Conservation (phyloP, 331 rosid species). For the Acacia concinna region DNA sequence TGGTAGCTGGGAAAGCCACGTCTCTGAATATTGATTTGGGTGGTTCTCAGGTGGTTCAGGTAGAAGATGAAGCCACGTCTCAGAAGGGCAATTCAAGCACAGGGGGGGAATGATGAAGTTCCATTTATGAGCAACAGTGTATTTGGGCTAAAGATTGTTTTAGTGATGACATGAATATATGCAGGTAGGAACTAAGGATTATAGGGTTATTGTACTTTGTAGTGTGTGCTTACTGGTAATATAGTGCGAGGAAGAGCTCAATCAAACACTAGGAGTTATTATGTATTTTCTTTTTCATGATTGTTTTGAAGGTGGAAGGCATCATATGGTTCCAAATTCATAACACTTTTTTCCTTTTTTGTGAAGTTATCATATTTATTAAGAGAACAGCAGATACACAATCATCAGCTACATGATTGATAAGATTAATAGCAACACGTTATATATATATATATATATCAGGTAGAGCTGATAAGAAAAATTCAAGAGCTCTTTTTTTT, state of each 20-base stretch:
- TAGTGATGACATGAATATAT: background rate
- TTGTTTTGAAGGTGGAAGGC: background rate
- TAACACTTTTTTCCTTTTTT: background rate
- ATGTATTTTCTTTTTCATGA: background rate
- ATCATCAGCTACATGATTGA: background rate
- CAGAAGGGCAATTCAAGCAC: background rate
- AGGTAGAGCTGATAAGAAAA: background rate
- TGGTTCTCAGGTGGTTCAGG: conserved; percentile 2
- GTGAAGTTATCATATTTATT: background rate
- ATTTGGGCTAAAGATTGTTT: background rate
- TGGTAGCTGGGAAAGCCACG: background rate
- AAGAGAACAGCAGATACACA: background rate
- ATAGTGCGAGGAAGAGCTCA: background rate
- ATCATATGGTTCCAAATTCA: background rate
- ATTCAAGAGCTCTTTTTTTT: background rate
- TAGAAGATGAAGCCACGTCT: conserved; percentile 11
- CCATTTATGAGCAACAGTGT: background rate
- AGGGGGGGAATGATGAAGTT: background rate
- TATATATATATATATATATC: background rate
- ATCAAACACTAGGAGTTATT: background rate
- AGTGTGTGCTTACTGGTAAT: background rate
- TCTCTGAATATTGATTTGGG: background rate
- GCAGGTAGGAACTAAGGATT: background rate
- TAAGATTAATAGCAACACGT: background rate
- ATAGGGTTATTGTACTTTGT: background rate